These are phyloP conservation scores for Spongospora subterranea DNA, from an alignment of 208 protist species.

Conservation along the genomic window DNA sequence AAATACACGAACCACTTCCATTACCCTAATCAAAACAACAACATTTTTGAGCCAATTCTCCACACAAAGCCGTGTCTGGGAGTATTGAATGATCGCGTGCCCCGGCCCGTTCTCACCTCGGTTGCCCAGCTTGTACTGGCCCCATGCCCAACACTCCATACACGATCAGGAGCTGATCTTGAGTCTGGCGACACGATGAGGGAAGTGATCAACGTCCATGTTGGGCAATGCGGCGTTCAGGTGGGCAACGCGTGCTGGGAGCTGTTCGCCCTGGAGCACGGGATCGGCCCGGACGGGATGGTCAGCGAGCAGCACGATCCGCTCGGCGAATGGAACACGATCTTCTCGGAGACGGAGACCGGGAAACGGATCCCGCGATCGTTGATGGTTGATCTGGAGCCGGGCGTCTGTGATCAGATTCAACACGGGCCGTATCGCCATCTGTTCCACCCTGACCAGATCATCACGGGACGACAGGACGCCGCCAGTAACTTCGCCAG, in stretches of 20 bases:
- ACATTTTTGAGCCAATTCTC: too few relatives aligned
- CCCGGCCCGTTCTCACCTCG: too few relatives aligned
- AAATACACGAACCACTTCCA: not conserved
- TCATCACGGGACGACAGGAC: constrained; percentile 95
- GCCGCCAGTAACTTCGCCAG: constrained; percentile 97
- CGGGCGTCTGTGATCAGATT: constrained; percentile 93
- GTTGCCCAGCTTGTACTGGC: not conserved
- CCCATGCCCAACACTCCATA: not conserved
- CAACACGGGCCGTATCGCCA: constrained; percentile 88
- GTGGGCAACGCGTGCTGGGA: constrained; percentile 80
- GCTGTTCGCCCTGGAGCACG: constrained; percentile 80
- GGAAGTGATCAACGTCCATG: constrained; percentile 76
- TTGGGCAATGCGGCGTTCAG: constrained; percentile 78
- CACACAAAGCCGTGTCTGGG: too few relatives aligned
- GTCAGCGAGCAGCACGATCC: constrained; percentile 69
- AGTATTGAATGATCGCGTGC: not conserved
- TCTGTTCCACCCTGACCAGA: constrained; percentile 95
- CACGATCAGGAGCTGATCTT: too few relatives aligned
- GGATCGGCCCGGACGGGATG: constrained; percentile 76
- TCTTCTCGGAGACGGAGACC: constrained; percentile 77
- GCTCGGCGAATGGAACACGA: constrained; percentile 74
- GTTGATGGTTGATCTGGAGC: constrained; percentile 94
- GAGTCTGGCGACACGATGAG: constrained; percentile 77
- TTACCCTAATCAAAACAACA: too few relatives aligned
- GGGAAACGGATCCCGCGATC: constrained; percentile 83